Base-by-base conservation (phyloP, 768 basidiomycete genomes). In the Naematelia aurantialba region DNA sequence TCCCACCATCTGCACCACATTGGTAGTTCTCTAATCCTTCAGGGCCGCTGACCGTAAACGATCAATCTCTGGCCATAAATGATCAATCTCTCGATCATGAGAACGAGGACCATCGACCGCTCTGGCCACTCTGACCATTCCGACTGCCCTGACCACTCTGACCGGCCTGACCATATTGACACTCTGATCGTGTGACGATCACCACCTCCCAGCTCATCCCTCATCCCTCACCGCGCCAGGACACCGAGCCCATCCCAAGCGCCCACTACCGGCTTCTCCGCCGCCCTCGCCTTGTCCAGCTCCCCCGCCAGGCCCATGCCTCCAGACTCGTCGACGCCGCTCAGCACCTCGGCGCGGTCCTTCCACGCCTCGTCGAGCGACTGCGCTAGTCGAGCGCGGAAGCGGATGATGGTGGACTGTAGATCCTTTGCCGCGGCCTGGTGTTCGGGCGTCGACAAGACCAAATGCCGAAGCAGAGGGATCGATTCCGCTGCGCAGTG, bases 391-490 rank as follows among this genome's bases (percentile, higher is more conserved):
- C 67, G 65, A 4, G 0, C 24, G 13, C 72, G 59, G 59, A 93
- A 87, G 0, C 76, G 74, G 2, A 66, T 60, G 0, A 90, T 76
- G 45, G 85, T 83, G 3, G 77, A 67, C 73, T 94, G 90, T 58
- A 96, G 77, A 1, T 76, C 79, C 34, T 72, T 63, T 0, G 87
- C 91, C 60, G 89, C 87, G n/a, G 78, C 76, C 1, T 83, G 81
- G 70, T 93, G 89, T 39, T 83, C 83, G 3, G 80, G 60, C 0
- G 86, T 84, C 57, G 89, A 83, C 59, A 87, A 83, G 51, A 87
- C 77, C 22, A 96, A 79, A 72, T 91, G 88, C 2, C 89, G 89
- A 10, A 94, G 78, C 22, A 97, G 77, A 46, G 80, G 80, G 19
- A 80, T 78, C 1, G 82, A 82, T 66, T 93, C 91, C 50, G 79